phyloP scores from a whole-genome alignment of 306 rosid species.

The Luffa acutangula region DNA sequence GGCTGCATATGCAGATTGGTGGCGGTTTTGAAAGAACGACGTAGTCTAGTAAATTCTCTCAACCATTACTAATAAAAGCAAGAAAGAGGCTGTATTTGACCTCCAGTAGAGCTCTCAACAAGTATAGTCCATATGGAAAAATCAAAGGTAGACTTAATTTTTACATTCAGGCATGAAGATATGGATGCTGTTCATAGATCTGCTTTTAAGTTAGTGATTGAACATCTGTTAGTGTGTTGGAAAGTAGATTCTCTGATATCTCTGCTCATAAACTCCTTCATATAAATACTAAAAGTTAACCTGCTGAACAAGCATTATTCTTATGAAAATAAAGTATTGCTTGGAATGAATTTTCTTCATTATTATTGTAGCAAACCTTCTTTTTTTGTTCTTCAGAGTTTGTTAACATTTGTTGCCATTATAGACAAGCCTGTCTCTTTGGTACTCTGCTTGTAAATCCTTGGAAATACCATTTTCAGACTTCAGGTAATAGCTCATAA shows the following conservation, averaged over 20 bases:
- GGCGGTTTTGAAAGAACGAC: conserved; percentile 69
- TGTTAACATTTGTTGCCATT: background rate
- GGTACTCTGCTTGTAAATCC: background rate
- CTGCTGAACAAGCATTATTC: conserved; percentile 26
- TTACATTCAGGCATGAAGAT: conserved; percentile 35
- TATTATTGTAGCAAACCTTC: background rate
- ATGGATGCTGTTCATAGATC: conserved; percentile 21
- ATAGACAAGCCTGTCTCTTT: background rate
- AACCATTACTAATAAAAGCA: conserved; percentile 38
- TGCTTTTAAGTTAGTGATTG: conserved; percentile 22
- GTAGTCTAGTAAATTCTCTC: conserved; percentile 26
- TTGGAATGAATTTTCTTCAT: conserved; percentile 14
- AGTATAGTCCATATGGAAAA: conserved; percentile 34
- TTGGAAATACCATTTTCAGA: background rate
- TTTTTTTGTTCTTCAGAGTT: background rate
- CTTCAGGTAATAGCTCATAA: background rate
- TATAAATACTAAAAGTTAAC: conserved; percentile 25
- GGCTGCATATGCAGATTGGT: conserved; percentile 97
- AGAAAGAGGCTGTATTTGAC: conserved; percentile 19
- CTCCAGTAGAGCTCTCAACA: conserved; percentile 27
- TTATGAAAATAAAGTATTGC: conserved; percentile 36
- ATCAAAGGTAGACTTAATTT: conserved; percentile 22
- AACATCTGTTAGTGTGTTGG: conserved; percentile 32
- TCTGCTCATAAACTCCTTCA: conserved; percentile 25
- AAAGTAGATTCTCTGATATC: conserved; percentile 35